phyloP scores from a whole-genome alignment of 2,329 filamentous ascomycete genomes.

The Verticillium isaacii region DNA sequence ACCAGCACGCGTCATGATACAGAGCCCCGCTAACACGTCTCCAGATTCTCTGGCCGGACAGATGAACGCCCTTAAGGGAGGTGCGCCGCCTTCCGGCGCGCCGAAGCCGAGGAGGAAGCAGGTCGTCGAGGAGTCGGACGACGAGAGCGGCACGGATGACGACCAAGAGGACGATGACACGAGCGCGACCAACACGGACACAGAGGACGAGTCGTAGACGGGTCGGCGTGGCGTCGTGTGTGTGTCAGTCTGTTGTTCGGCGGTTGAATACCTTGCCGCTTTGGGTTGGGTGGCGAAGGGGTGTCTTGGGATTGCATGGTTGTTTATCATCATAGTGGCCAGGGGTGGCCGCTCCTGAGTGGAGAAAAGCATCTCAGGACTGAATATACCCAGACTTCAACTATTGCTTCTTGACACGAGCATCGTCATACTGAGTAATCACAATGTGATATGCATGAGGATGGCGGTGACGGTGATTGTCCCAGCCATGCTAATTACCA shows the following conservation, averaged over 20 bases:
- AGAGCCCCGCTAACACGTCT: conserved; percentile 15
- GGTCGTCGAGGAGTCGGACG: conserved; percentile 58
- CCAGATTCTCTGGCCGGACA: conserved; percentile 85
- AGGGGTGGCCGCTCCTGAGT: neutral
- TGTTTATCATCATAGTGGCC: neutral
- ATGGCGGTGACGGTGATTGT: too few relatives aligned
- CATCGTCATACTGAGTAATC: too few relatives aligned
- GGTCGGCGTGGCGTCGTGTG: neutral
- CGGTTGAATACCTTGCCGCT: neutral
- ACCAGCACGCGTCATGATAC: neutral
- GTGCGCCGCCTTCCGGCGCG: conserved; percentile 40
- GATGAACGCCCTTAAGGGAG: conserved; percentile 82
- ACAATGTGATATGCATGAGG: too few relatives aligned
- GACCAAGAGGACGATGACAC: conserved; percentile 67
- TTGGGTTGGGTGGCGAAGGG: neutral
- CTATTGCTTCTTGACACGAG: neutral
- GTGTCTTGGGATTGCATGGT: neutral
- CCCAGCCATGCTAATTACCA: too few relatives aligned
- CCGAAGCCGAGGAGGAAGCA: conserved; percentile 52
- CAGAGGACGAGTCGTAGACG: conserved; percentile 53
- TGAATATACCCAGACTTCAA: neutral
- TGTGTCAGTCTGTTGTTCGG: neutral
- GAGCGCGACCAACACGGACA: conserved; percentile 65
- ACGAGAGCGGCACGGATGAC: conserved; percentile 76
- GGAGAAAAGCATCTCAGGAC: neutral